Percentiles rank a stretch among this genome's conserved stretches.
Conservation (phyloP, 2,329 filamentous ascomycete genomes). For the Sporothrix curviconia region DNA sequence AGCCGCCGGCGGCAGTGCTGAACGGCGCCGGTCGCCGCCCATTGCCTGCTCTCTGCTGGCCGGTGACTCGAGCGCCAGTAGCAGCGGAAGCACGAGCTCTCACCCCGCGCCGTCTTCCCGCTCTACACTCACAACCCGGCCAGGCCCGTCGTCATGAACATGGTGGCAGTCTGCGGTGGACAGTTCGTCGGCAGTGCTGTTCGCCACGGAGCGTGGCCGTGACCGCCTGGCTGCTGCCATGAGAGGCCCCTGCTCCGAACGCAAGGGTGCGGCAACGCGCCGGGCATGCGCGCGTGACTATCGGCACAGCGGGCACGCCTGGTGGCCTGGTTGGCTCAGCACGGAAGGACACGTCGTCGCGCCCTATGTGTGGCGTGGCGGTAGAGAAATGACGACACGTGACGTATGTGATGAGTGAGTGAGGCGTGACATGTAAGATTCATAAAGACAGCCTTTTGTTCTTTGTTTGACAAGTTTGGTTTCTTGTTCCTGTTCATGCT, state of each 20-base stretch:
- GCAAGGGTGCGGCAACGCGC: not conserved
- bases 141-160: slow-evolving; percentile 54
- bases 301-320: slow-evolving; percentile 30
- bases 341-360: slow-evolving; percentile 10
- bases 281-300: slow-evolving; percentile 33
- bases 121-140: slow-evolving; percentile 41
- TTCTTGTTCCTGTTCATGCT: no score
- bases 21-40: slow-evolving; percentile 47
- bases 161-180: slow-evolving; percentile 36
- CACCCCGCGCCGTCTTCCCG: slow-evolving; percentile 12
- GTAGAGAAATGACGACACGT: slow-evolving; percentile 4
- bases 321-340: not conserved
- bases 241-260: no score
- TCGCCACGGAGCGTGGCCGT: slow-evolving; percentile 28
- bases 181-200: slow-evolving; percentile 13
- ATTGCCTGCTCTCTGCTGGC: slow-evolving; percentile 38
- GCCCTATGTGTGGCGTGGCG: slow-evolving; percentile 24
- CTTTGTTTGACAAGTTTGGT: no score
- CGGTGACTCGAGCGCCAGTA: not conserved
- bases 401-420: slow-evolving; percentile 25
- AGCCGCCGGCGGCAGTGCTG: slow-evolving; percentile 41
- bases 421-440: not conserved
- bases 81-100: slow-evolving; percentile 1
- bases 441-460: no score
- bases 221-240: slow-evolving; percentile 23